A percentile compares a stretch with the other conserved stretches of the same genome.
Conservation (phyloP, 1,284 basidiomycete genomes). For the Melampsora larici-populina region DNA sequence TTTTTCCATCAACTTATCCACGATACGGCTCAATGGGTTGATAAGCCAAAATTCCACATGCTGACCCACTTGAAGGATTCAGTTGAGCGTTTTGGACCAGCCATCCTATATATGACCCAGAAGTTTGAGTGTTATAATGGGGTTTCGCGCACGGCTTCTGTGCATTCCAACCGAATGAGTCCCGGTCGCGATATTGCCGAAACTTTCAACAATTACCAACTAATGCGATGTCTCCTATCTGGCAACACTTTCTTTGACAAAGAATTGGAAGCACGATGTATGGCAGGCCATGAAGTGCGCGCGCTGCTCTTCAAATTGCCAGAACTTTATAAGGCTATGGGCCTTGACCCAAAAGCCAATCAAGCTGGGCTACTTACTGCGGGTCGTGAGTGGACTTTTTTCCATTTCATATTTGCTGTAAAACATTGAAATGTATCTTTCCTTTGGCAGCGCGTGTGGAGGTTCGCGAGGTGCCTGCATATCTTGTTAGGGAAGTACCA, state of each 20-base stretch:
- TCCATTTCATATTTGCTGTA: no score
- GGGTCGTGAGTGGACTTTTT: no score
- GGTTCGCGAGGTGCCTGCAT: no score
- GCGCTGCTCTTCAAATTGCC: no score
- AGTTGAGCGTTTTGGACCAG: constrained; percentile 26
- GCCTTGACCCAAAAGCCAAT: no score
- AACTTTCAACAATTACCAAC: neutral
- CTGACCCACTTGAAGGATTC: constrained; percentile 46
- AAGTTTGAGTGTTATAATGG: constrained; percentile 6
- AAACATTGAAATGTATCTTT: no score
- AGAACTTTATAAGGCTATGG: no score
- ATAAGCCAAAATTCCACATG: constrained; percentile 11
- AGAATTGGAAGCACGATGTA: neutral
- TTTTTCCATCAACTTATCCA: neutral
- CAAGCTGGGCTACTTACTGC: no score
- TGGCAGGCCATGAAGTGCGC: no score
- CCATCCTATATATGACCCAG: neutral
- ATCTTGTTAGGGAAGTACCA: no score
- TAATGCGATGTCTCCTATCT: neutral
- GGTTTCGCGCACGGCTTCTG: neutral
- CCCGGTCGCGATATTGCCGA: neutral
- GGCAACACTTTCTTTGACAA: neutral
- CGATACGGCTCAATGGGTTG: constrained; percentile 52
- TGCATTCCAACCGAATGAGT: neutral
- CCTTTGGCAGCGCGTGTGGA: no score